A percentile compares a stretch with the other conserved stretches of the same genome.
phyloP scores from a whole-genome alignment of 1,284 basidiomycete genomes.

The Ganoderma sp. region DNA sequence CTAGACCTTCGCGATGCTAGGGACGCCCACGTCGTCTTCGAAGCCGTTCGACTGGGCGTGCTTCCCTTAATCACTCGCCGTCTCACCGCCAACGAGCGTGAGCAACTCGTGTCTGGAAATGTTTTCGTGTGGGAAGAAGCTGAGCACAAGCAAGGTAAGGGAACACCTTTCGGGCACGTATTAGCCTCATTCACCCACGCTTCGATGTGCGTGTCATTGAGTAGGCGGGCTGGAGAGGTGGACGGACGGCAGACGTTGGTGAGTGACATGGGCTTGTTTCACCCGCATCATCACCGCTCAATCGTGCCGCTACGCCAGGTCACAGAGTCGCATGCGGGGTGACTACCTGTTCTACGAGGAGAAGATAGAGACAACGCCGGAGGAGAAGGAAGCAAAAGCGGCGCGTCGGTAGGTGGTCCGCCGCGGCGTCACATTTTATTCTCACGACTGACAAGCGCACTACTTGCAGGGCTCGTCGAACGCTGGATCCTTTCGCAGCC shows the following conservation, averaged over 20 bases:
- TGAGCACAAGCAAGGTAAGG: slow-evolving; percentile 60
- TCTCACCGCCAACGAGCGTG: slow-evolving; percentile 68
- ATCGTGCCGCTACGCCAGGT: slow-evolving; percentile 51
- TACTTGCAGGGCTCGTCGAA: slow-evolving; percentile 58
- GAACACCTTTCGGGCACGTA: slow-evolving; percentile 6
- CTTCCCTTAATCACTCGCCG: slow-evolving; percentile 74
- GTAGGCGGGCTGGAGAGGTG: slow-evolving; percentile 71
- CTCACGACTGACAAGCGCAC: slow-evolving; percentile 26
- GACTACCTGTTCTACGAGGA: slow-evolving; percentile 82
- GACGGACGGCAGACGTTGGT: slow-evolving; percentile 81
- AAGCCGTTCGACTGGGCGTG: slow-evolving; percentile 73
- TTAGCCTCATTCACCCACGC: slow-evolving; percentile 25
- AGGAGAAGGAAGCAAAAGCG: slow-evolving; percentile 76
- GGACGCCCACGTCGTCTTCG: slow-evolving; percentile 64
- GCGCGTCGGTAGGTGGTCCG: slow-evolving; percentile 58
- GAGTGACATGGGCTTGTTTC: slow-evolving; percentile 25
- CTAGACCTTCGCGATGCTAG: slow-evolving; percentile 72
- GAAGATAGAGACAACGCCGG: slow-evolving; percentile 76
- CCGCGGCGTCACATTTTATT: slow-evolving; percentile 18
- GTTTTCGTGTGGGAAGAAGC: slow-evolving; percentile 86
- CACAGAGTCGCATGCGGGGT: slow-evolving; percentile 80
- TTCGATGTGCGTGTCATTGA: slow-evolving; percentile 25
- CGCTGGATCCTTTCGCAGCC: slow-evolving; percentile 62
- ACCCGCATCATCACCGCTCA: slow-evolving; percentile 17
- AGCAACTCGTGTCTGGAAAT: slow-evolving; percentile 70